A percentile compares a stretch with the other conserved stretches of the same genome.
phyloP scores from a whole-genome alignment of 1,139 yeast species.

The Scheffersomyces quercinus region DNA sequence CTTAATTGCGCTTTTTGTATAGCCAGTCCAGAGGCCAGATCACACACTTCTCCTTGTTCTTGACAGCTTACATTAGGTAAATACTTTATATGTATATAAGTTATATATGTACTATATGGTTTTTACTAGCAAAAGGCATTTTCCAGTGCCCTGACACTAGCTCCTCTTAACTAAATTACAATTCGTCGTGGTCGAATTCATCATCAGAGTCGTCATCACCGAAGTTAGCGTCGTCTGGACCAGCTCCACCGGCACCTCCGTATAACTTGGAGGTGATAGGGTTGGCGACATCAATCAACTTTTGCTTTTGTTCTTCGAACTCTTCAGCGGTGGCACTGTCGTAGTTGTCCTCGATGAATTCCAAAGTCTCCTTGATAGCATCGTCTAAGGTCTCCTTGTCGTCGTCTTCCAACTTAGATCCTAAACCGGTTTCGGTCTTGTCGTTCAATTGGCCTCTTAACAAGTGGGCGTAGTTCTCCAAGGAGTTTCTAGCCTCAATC shows the following conservation, averaged over 20 bases:
- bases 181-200: constrained; percentile 62
- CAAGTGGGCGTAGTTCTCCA: constrained; percentile 49
- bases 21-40: no score
- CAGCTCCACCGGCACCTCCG: constrained; percentile 54
- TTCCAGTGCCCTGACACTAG: no score
- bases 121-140: no score
- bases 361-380: constrained; percentile 83
- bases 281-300: constrained; percentile 78
- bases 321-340: constrained; percentile 90
- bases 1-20: no score
- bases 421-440: constrained; percentile 61
- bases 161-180: constrained; percentile 22
- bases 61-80: no score
- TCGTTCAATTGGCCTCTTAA: constrained; percentile 62
- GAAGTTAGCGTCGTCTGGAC: constrained; percentile 41
- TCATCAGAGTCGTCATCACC: constrained; percentile 64
- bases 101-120: no score
- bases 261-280: constrained; percentile 93
- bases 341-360: constrained; percentile 87
- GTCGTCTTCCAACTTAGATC: constrained; percentile 80
- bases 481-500: constrained; percentile 63
- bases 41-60: no score
- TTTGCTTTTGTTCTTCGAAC: constrained; percentile 89
- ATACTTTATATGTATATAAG: no score
- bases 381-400: constrained; percentile 90